Evolutionary conservation across 495 filamentous ascomycete species (phyloP).

Genomic region (Podospora comata): DNA sequence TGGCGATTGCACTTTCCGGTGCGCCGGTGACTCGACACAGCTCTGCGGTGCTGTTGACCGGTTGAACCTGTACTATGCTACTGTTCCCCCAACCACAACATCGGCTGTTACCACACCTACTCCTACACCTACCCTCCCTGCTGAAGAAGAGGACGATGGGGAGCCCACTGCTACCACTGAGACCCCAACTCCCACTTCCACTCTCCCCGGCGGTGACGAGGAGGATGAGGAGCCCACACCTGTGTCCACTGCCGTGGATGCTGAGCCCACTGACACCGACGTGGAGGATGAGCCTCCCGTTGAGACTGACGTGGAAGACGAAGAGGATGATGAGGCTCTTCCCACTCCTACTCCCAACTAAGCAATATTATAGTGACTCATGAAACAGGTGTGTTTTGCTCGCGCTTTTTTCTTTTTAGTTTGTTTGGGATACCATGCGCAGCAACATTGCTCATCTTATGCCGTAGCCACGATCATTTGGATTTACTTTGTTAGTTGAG

Average conservation of each 20-base stretch:
- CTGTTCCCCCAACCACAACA: background rate
- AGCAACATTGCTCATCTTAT: background rate
- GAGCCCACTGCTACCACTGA: background rate
- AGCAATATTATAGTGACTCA: background rate
- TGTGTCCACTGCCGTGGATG: background rate
- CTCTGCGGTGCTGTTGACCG: constrained; percentile 16
- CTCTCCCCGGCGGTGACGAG: background rate
- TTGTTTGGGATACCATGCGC: background rate
- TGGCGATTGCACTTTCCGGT: constrained; percentile 34
- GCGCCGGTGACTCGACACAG: constrained; percentile 25
- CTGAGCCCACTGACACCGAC: background rate
- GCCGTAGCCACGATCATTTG: background rate
- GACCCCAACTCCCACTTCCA: background rate
- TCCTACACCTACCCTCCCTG: background rate
- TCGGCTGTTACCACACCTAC: background rate
- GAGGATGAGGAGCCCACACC: background rate
- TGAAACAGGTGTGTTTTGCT: background rate
- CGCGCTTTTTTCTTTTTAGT: background rate
- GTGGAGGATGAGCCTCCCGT: background rate
- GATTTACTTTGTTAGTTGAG: background rate
- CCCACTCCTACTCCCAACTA: background rate
- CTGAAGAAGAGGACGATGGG: background rate
- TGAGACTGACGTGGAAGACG: background rate
- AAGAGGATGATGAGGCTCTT: background rate
- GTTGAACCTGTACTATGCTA: constrained; percentile 37